Evolutionary conservation across 768 basidiomycete species (phyloP), one percentile per base, ranked within the genome.

Genomic region (Collybiopsis luxurians): DNA sequence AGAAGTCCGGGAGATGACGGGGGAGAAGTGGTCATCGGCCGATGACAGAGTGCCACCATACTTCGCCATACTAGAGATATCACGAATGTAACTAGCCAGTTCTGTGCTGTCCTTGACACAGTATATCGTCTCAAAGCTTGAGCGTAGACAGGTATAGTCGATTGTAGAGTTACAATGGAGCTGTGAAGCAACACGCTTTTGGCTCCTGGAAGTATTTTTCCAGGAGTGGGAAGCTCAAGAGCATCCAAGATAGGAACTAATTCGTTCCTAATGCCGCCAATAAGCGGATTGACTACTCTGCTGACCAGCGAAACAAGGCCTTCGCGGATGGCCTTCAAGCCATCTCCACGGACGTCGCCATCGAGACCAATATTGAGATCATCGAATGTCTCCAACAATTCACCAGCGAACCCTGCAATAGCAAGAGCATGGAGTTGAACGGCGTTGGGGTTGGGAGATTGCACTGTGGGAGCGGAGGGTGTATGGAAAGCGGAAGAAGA

Each of bases 21-120:
- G 2, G 77, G 72, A 10, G 76, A 71, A 5, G 72, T 69, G 3
- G 67, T 61, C 45, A 75, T 70, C 12, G 75, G 73, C n/a, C 91
- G 82, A 66, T 89, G 79, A 11, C 87, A 78, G 28, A 92, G 65
- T 21, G 88, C 86, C 26, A 91, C 83, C 51, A 92, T 75, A 7
- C 81, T 84, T 21, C 82, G 85, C 90, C 91, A 93, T 2, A 89
- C 71, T 1, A 89, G 68, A 17, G 83, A 84, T 62, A 92, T 90
- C 60, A 90, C 77, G 61, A 91, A 79, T 2, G 85, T 82, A 0
- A 89, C 88, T 15, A 92, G 75, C 1, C 78, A 71, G 15, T 81
- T 72, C 61, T 93, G 87, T 0, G 86, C 78, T 9, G 78, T 66
- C 12, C 75, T 69, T 12, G 80, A 78, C 4, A 75, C 68, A 7